phyloP scores from a whole-genome alignment of 2,329 filamentous ascomycete species.

The Thielaviopsis musarum region DNA sequence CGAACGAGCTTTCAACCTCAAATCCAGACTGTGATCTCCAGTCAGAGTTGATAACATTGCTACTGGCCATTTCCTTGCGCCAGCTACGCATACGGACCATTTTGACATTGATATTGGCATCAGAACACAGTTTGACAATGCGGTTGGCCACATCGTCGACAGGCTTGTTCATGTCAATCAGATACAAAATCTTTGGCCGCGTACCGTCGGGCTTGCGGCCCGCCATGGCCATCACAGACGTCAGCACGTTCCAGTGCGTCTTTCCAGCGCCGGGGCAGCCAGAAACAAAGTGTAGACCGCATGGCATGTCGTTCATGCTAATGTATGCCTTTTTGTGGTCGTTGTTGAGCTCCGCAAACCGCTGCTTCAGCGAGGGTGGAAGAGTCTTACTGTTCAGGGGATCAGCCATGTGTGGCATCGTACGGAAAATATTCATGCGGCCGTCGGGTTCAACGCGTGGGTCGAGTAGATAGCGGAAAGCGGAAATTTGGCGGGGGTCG shows the following conservation, averaged over 20 bases:
- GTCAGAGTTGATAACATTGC: conserved; percentile 17
- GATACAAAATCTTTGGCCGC: conserved; percentile 23
- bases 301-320: conserved; percentile 22
- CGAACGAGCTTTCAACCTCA: conserved; percentile 1
- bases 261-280: conserved; percentile 32
- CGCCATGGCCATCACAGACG: conserved; percentile 22
- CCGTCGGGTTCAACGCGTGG: conserved; percentile 16
- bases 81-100: conserved; percentile 26
- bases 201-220: neutral
- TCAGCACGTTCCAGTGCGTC: conserved; percentile 28
- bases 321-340: conserved; percentile 24
- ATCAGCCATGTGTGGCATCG: conserved; percentile 21
- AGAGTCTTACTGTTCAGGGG: conserved; percentile 14
- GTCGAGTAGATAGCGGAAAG: conserved; percentile 20
- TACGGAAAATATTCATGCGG: conserved; percentile 15
- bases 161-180: conserved; percentile 31
- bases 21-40: conserved; percentile 1
- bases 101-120: conserved; percentile 20
- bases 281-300: conserved; percentile 27
- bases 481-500: conserved; percentile 11
- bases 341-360: conserved; percentile 20
- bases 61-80: conserved; percentile 22
- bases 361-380: conserved; percentile 16
- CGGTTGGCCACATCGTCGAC: conserved; percentile 28
- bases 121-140: conserved; percentile 22